Percentiles rank a stretch among this genome's conserved stretches.
phyloP scores from a whole-genome alignment of 208 protist species.

The Wallacemonas sp. region DNA sequence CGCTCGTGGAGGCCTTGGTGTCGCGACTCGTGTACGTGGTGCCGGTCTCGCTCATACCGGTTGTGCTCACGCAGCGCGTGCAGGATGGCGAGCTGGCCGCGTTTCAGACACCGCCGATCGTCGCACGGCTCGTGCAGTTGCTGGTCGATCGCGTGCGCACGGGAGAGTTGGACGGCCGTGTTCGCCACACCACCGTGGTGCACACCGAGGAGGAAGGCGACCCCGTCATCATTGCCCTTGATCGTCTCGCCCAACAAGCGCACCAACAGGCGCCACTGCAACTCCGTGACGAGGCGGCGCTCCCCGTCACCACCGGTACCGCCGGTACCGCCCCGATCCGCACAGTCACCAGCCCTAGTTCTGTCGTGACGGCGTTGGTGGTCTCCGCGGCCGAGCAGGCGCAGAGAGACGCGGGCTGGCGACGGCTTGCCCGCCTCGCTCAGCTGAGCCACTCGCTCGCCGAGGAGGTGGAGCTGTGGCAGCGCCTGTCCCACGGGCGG shows the following conservation, averaged over 20 bases:
- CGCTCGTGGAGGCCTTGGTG: background rate
- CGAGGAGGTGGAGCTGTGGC: constrained; percentile 9
- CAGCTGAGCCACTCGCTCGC: background rate
- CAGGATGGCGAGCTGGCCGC: background rate
- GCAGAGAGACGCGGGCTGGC: background rate
- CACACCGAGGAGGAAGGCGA: background rate
- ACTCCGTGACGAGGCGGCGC: background rate
- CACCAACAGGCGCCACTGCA: background rate
- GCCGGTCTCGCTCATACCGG: background rate
- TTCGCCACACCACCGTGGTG: background rate
- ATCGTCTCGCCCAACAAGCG: background rate
- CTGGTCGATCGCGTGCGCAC: too few relatives aligned
- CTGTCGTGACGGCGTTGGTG: background rate
- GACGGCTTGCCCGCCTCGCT: background rate
- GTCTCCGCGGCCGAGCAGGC: background rate
- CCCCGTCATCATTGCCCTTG: background rate
- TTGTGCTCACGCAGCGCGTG: background rate
- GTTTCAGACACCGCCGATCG: background rate
- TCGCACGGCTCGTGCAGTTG: background rate
- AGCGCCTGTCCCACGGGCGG: background rate
- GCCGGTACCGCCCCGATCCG: too few relatives aligned
- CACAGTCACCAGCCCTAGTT: background rate
- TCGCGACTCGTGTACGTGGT: background rate
- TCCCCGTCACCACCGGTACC: too few relatives aligned
- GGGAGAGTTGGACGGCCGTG: too few relatives aligned